phyloP scores from a whole-genome alignment of 345 rosid genomes.

The Melaleuca quinquenervia region DNA sequence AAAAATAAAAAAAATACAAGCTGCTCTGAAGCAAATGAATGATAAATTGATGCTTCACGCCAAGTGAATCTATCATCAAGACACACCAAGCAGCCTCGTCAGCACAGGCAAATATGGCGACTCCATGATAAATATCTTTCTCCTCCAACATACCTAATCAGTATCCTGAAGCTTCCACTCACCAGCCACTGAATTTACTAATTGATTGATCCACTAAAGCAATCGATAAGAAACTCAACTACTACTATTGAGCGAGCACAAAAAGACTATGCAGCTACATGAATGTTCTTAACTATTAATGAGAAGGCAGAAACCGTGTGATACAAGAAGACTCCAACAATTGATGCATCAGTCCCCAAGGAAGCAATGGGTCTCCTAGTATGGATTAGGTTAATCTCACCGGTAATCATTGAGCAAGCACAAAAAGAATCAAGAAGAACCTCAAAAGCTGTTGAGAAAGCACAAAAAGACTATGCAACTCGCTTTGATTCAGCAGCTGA shows the following conservation, averaged over 20 bases:
- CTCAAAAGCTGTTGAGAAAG: background rate
- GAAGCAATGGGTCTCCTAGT: background rate
- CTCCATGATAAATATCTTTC: background rate
- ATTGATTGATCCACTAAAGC: background rate
- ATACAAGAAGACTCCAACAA: background rate
- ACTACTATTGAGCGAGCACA: background rate
- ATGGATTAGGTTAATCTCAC: background rate
- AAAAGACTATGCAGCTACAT: background rate
- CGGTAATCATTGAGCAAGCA: background rate
- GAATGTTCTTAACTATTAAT: background rate
- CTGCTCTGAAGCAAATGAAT: background rate
- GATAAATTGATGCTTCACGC: background rate
- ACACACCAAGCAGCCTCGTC: background rate
- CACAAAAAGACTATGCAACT: background rate
- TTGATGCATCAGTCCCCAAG: background rate
- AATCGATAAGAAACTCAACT: background rate
- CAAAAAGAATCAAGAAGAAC: background rate
- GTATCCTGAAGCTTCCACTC: background rate
- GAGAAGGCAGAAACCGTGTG: background rate
- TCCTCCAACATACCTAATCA: background rate
- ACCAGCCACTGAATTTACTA: background rate
- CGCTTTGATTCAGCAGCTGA: background rate
- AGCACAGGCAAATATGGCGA: background rate
- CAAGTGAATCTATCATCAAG: background rate
- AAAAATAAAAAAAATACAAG: background rate